Percentiles rank a stretch among this genome's conserved stretches.
These are phyloP conservation scores for Penicillium thymicola DNA, from an alignment of 2,329 filamentous ascomycete species.

Conservation along the genomic window DNA sequence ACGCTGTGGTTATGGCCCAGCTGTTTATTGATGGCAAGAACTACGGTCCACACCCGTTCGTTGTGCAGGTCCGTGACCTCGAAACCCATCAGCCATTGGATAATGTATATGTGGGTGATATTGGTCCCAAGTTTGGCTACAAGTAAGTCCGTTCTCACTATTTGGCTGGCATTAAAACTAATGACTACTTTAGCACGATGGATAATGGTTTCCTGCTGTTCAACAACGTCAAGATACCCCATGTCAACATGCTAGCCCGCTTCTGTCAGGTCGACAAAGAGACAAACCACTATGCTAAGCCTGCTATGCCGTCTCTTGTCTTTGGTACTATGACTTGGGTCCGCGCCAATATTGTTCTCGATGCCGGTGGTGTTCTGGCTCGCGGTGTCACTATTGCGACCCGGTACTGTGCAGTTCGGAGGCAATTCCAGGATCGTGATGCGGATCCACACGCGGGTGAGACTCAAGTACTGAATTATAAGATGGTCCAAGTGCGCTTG, in stretches of 20 bases:
- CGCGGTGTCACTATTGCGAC: conserved; percentile 75
- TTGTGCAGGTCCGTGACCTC: conserved; percentile 69
- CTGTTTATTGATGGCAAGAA: conserved; percentile 65
- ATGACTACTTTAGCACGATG: conserved; percentile 55
- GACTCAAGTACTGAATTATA: conserved; percentile 75
- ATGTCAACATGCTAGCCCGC: conserved; percentile 69
- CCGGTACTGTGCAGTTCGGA: conserved; percentile 68
- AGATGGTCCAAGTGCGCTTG: conserved; percentile 73
- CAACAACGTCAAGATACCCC: conserved; percentile 72
- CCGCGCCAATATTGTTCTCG: conserved; percentile 68
- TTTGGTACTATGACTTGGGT: conserved; percentile 77
- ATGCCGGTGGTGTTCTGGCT: conserved; percentile 68
- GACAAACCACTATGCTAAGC: conserved; percentile 65
- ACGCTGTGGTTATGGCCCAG: conserved; percentile 77
- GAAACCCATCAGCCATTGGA: conserved; percentile 67
- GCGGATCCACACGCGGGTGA: conserved; percentile 59
- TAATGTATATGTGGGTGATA: conserved; percentile 72
- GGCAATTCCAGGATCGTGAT: conserved; percentile 76
- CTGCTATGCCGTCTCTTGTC: conserved; percentile 63
- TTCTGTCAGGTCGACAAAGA: conserved; percentile 67
- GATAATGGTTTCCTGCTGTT: conserved; percentile 78
- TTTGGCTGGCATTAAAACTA: background rate
- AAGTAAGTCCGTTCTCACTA: conserved; percentile 44
- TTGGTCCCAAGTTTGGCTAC: conserved; percentile 76
- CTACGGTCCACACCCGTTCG: conserved; percentile 73